Evolutionary conservation across 495 filamentous ascomycete species (phyloP).

Genomic region (Hypoxylon intermedium): DNA sequence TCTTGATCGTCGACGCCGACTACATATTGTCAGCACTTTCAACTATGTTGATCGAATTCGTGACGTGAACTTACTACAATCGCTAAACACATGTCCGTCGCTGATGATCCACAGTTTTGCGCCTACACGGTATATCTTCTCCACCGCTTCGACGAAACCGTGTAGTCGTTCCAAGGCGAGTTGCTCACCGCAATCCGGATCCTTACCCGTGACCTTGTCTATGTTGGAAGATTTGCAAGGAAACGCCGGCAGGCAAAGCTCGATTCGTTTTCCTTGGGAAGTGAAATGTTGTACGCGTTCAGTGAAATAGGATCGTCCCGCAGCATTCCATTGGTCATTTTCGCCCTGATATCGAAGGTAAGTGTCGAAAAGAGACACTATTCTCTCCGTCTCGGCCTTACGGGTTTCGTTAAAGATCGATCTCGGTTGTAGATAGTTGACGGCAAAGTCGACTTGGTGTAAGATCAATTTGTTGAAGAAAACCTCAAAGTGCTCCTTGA

Average conservation of each 20-base stretch:
- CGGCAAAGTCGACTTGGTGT: slow-evolving; percentile 12
- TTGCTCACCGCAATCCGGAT: slow-evolving; percentile 42
- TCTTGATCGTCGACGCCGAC: slow-evolving; percentile 50
- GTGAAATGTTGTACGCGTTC: slow-evolving; percentile 39
- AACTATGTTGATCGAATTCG: background rate
- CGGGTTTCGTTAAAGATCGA: background rate
- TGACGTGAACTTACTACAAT: slow-evolving; percentile 43
- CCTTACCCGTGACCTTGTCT: slow-evolving; percentile 38
- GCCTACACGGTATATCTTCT: slow-evolving; percentile 44
- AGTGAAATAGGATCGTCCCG: slow-evolving; percentile 33
- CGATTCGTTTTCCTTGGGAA: slow-evolving; percentile 26
- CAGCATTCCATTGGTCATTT: slow-evolving; percentile 32
- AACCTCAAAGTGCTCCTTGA: slow-evolving; percentile 12
- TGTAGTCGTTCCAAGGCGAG: slow-evolving; percentile 44
- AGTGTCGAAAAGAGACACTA: slow-evolving; percentile 35
- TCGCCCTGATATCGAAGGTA: slow-evolving; percentile 32
- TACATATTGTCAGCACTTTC: slow-evolving; percentile 4
- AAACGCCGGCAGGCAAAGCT: slow-evolving; percentile 44
- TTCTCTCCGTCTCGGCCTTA: slow-evolving; percentile 17
- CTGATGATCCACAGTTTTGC: slow-evolving; percentile 49
- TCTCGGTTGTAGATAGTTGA: background rate
- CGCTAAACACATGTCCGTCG: slow-evolving; percentile 54
- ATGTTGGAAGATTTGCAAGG: slow-evolving; percentile 46
- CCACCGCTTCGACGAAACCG: slow-evolving; percentile 40
- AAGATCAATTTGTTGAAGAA: slow-evolving; percentile 19